Evolutionary conservation across 1,284 basidiomycete species (phyloP).

Genomic region (Cryptococcus jaspeensis): DNA sequence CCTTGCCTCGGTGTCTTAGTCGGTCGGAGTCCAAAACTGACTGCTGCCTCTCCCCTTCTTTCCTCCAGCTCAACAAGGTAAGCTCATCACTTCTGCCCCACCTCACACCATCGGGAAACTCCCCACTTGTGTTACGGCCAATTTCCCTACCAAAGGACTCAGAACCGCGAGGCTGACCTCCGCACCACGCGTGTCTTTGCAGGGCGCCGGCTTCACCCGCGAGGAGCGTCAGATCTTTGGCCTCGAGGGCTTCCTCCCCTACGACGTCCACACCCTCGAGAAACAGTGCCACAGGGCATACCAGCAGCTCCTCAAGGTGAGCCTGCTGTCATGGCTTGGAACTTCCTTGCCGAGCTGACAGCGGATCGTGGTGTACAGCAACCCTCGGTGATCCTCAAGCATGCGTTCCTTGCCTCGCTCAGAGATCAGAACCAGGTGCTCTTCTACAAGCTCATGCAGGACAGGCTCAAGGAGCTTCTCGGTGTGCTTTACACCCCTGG

Average conservation of each 20-base stretch:
- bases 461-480: constrained; percentile 69
- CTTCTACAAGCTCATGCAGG: constrained; percentile 67
- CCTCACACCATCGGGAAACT: background rate
- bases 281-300: constrained; percentile 68
- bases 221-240: constrained; percentile 69
- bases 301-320: constrained; percentile 57
- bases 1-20: background rate
- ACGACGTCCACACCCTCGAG: constrained; percentile 69
- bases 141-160: background rate
- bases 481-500: constrained; percentile 68
- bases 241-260: constrained; percentile 73
- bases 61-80: constrained; percentile 42
- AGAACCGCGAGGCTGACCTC: background rate
- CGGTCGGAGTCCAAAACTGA: background rate
- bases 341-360: too few relatives aligned
- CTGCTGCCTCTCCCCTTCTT: background rate
- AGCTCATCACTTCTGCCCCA: background rate
- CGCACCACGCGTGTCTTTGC: background rate
- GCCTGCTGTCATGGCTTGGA: too few relatives aligned
- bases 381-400: constrained; percentile 49
- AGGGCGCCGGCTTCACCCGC: constrained; percentile 68
- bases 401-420: constrained; percentile 55
- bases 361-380: constrained; percentile 18
- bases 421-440: constrained; percentile 64
- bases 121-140: background rate